These are phyloP conservation scores for Neurospora tetraspora DNA, from an alignment of 495 filamentous ascomycete species.

Conservation along the genomic window DNA sequence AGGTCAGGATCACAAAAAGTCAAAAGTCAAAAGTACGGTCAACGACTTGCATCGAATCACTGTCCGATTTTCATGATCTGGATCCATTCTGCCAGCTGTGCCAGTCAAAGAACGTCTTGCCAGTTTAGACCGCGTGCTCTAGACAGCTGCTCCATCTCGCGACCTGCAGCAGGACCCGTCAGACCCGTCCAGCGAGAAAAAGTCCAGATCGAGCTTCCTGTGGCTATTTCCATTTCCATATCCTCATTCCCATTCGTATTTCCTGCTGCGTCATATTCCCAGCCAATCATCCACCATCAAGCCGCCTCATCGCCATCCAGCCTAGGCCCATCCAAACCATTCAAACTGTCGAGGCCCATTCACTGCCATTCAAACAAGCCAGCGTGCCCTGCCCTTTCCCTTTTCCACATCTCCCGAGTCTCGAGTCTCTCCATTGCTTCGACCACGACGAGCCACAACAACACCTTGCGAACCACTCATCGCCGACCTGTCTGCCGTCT, in stretches of 20 bases:
- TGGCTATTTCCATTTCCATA: not conserved
- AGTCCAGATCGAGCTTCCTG: not conserved
- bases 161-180: not conserved
- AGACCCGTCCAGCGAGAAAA: not conserved
- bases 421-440: not conserved
- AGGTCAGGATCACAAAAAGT: not conserved
- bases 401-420: not conserved
- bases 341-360: not conserved
- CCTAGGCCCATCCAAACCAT: not conserved
- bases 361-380: not conserved
- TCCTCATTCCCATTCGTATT: not conserved
- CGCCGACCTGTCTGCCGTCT: not conserved
- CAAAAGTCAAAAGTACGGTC: not conserved
- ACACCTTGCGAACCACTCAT: not conserved
- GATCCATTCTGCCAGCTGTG: not conserved
- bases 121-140: not conserved
- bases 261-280: not conserved
- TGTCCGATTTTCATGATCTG: slow-evolving; percentile 1
- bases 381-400: not conserved
- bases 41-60: slow-evolving; percentile 1
- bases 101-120: not conserved
- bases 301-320: not conserved
- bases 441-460: not conserved
- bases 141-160: not conserved
- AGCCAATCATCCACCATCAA: not conserved